Evolutionary conservation across 2,329 filamentous ascomycete genomes (phyloP).

Genomic region (Aspergillus fischeri): DNA sequence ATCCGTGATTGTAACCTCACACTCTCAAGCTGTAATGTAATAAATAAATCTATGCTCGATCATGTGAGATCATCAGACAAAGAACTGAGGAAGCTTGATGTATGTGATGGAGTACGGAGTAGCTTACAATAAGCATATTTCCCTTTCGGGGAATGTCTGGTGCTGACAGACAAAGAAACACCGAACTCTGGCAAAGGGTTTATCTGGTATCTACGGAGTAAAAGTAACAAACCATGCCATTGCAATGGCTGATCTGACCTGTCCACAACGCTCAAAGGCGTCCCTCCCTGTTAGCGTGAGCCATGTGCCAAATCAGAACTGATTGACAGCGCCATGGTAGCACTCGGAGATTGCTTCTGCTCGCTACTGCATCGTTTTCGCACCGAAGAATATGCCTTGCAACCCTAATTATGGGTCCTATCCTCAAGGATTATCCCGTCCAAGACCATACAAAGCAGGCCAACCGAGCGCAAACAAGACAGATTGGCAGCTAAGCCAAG

Average conservation of each 20-base stretch:
- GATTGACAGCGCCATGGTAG: constrained; percentile 2
- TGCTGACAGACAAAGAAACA: background rate
- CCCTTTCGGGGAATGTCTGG: background rate
- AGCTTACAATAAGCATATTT: background rate
- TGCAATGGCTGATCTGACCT: constrained; percentile 7
- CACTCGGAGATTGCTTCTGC: constrained; percentile 1
- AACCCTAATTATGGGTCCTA: background rate
- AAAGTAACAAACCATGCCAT: no score
- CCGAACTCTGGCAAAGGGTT: background rate
- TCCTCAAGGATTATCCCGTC: background rate
- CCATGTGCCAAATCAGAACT: background rate
- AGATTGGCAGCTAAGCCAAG: background rate
- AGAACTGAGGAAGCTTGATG: background rate
- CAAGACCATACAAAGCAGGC: background rate
- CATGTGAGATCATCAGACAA: background rate
- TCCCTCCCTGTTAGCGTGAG: constrained; percentile 4
- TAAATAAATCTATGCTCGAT: background rate
- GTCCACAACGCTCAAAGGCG: background rate
- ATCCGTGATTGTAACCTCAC: no score
- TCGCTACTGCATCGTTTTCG: constrained; percentile 3
- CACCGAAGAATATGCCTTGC: background rate
- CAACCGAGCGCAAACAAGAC: background rate
- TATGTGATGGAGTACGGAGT: no score
- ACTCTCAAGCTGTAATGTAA: background rate
- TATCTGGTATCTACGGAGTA: no score